Base-by-base conservation (phyloP, 148 eudicot species). In the Pharnaceum exiguum region DNA sequence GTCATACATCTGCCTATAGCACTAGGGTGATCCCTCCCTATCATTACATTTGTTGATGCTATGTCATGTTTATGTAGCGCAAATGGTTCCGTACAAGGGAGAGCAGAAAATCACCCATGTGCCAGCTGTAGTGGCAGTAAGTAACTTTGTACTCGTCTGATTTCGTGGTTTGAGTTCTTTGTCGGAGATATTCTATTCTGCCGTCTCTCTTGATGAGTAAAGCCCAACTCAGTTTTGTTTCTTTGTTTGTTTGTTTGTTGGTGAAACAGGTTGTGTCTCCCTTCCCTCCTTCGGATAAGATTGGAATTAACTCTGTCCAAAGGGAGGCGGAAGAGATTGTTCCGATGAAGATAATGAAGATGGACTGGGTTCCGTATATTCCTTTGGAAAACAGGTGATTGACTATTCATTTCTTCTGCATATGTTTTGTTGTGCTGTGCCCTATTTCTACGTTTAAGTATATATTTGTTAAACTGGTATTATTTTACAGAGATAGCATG, bases 311-410 rank as follows among this genome's bases (percentile, higher is more conserved):
- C 58, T 93, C 98, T 40, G 95, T 93, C 28, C 98, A 93, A 69
- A 81, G 95, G 74, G 98, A 85, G 80, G 74, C 79, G 32, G 98
- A 93, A 70, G 98, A 93, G 73, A 88, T 93, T 62, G 57, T 93
- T 55, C 89, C 94, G 31, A 93, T 93, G 98, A 88, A 88, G 79
- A 75, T 74, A 42, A 93, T 93, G 98, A 93, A 93, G 76, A 88
- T 93, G 96, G 98, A 85, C 23, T 93, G 98, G 98, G 78, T 93
- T 37, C 98, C 98, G 12, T 93, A 91, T 66, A 78, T 91, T 56
- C 96, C 98, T 2, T 69, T 85, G 59, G 84, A 79, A 46, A 72
- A 81, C 24, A 77, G 98, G 98, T 91, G 46, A 23, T 26, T 45
- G 11, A 43, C 40, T 53, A 50, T 54, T 29, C 43, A 60, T 25